These are phyloP conservation scores for Apiospora kogelbergensis DNA, from an alignment of 2,329 filamentous ascomycete species.

Conservation along the genomic window DNA sequence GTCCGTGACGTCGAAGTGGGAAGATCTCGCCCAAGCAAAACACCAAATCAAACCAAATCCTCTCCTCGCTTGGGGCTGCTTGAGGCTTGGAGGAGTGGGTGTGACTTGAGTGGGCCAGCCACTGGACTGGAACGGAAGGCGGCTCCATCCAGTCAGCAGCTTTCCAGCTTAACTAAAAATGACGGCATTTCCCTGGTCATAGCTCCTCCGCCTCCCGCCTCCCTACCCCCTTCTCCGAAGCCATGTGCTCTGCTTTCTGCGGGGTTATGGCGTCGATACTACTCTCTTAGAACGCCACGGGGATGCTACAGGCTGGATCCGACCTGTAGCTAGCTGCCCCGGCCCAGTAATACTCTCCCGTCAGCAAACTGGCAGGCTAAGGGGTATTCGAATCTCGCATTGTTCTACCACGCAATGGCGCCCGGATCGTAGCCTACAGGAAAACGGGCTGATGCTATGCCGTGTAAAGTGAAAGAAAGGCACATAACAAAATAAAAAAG, in stretches of 20 bases:
- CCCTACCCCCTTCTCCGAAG: neutral
- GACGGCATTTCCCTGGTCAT: neutral
- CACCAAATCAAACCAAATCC: neutral
- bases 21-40: neutral
- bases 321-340: neutral
- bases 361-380: neutral
- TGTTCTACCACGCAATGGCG: neutral
- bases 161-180: neutral
- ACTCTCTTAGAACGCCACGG: neutral
- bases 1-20: neutral
- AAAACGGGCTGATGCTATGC: neutral
- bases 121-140: neutral
- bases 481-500: constrained; percentile 4
- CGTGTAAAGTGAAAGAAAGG: constrained; percentile 1
- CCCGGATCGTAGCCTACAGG: neutral
- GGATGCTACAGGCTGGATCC: neutral
- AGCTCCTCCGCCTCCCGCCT: neutral
- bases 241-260: constrained; percentile 1
- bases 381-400: constrained; percentile 2
- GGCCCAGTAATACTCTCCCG: neutral
- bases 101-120: neutral
- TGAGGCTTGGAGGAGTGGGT: neutral
- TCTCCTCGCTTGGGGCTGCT: neutral
- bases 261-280: neutral
- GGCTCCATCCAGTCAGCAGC: neutral